A percentile compares a stretch with the other conserved stretches of the same genome.
Evolutionary conservation across 148 eudicot species (phyloP).

Genomic region (Suaeda aralocaspica): DNA sequence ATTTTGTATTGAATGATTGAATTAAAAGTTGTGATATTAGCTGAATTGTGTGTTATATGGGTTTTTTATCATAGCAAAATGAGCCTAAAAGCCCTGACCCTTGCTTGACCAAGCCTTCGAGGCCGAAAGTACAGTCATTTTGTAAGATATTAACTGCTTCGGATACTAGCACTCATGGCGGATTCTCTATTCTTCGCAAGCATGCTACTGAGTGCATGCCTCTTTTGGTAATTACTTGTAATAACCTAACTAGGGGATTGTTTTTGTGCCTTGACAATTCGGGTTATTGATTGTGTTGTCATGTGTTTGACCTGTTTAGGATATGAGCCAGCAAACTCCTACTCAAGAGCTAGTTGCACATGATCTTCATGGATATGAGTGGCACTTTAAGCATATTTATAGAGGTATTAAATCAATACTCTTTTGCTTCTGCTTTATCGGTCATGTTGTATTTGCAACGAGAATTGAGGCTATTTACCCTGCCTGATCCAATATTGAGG

Average conservation of each 20-base stretch:
- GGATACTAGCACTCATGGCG: conserved; percentile 96
- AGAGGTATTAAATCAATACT: conserved; percentile 43
- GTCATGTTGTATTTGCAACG: background rate
- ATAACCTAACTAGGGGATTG: background rate
- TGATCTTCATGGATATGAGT: conserved; percentile 84
- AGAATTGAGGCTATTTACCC: background rate
- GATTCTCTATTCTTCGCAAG: conserved; percentile 89
- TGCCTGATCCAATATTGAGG: background rate
- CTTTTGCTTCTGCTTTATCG: background rate
- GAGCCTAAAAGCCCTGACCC: conserved; percentile 60
- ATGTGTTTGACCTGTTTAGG: conserved; percentile 35
- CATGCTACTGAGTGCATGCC: conserved; percentile 93
- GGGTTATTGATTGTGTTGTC: conserved; percentile 10
- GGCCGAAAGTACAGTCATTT: conserved; percentile 50
- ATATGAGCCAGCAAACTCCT: conserved; percentile 70
- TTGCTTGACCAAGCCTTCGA: conserved; percentile 44
- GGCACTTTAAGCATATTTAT: conserved; percentile 89
- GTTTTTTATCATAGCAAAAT: conserved; percentile 42
- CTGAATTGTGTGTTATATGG: conserved; percentile 7
- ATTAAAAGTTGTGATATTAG: background rate
- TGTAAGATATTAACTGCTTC: conserved; percentile 85
- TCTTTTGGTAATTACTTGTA: conserved; percentile 48
- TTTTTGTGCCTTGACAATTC: background rate
- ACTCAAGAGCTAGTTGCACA: conserved; percentile 80
- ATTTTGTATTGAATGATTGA: background rate